These are phyloP conservation scores for Aspergillus japonicus DNA, from an alignment of 2,329 filamentous ascomycete genomes.

Conservation along the genomic window DNA sequence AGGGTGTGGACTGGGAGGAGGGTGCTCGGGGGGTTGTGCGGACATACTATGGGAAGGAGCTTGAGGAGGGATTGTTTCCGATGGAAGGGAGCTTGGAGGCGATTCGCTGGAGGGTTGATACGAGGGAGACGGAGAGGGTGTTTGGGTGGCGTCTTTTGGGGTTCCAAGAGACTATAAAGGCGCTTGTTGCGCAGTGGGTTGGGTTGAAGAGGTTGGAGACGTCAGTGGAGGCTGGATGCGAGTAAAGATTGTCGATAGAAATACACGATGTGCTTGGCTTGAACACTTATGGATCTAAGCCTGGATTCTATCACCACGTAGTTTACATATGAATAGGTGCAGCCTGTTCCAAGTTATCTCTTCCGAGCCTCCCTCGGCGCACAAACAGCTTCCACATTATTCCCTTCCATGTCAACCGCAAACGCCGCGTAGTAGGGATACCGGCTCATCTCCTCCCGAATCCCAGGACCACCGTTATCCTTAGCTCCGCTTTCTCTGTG, in stretches of 20 bases:
- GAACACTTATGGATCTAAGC: too few species aligned
- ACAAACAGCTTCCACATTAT: constrained; percentile 7
- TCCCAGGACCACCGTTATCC: background rate
- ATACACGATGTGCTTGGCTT: too few species aligned
- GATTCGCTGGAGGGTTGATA: background rate
- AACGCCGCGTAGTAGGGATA: constrained; percentile 6
- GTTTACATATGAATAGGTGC: too few species aligned
- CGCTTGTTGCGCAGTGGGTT: background rate
- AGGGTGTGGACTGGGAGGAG: background rate
- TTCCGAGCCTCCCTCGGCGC: background rate
- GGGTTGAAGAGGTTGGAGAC: background rate
- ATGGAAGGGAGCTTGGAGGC: background rate
- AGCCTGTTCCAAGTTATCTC: too few species aligned
- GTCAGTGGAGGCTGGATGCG: too few species aligned
- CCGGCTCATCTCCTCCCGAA: constrained; percentile 7
- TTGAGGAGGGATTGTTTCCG: background rate
- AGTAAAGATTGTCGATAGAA: too few species aligned
- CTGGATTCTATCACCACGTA: too few species aligned
- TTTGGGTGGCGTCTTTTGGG: background rate
- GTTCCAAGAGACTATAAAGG: background rate
- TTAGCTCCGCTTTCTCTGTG: background rate
- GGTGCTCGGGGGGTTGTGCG: background rate
- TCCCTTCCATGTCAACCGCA: constrained; percentile 2
- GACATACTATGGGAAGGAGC: background rate
- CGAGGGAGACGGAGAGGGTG: background rate